phyloP scores from a whole-genome alignment of 2,329 filamentous ascomycete genomes.

The Ophiobolus disseminans region DNA sequence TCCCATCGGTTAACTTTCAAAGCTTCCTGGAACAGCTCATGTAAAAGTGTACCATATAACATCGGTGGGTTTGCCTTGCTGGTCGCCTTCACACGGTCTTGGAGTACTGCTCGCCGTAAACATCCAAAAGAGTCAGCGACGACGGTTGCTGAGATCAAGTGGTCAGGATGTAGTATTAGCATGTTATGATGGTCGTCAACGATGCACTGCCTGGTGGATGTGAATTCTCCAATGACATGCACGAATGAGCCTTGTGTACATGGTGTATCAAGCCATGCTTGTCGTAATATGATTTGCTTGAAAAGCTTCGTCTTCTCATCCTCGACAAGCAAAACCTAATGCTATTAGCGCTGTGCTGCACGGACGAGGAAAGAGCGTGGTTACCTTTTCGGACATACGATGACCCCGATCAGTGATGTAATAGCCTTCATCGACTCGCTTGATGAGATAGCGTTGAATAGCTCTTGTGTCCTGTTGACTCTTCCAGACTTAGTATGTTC shows the following conservation, averaged over 20 bases:
- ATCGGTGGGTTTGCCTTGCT: slow-evolving; percentile 79
- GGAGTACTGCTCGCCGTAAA: slow-evolving; percentile 86
- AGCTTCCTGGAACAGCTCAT: slow-evolving; percentile 94
- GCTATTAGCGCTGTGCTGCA: background rate
- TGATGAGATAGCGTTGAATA: slow-evolving; percentile 87
- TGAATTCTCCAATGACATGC: slow-evolving; percentile 84
- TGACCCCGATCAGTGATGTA: slow-evolving; percentile 71
- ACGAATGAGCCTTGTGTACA: slow-evolving; percentile 78
- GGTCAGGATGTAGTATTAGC: slow-evolving; percentile 91
- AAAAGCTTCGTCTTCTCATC: slow-evolving; percentile 73
- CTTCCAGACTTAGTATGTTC: slow-evolving; percentile 68
- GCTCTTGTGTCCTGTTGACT: slow-evolving; percentile 73
- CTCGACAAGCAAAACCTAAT: slow-evolving; percentile 79
- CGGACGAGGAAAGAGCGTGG: background rate
- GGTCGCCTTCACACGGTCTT: slow-evolving; percentile 93
- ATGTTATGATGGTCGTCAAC: slow-evolving; percentile 84
- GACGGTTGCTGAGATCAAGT: slow-evolving; percentile 92
- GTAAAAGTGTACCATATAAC: slow-evolving; percentile 90
- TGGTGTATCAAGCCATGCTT: slow-evolving; percentile 84
- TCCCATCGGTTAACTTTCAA: slow-evolving; percentile 85
- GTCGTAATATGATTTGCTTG: slow-evolving; percentile 77
- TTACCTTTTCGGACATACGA: slow-evolving; percentile 73
- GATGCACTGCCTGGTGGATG: slow-evolving; percentile 73
- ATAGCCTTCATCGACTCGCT: slow-evolving; percentile 72
- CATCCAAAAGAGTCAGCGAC: slow-evolving; percentile 97